Conservation (phyloP, 768 basidiomycete genomes). For the Clavulina sp. region DNA sequence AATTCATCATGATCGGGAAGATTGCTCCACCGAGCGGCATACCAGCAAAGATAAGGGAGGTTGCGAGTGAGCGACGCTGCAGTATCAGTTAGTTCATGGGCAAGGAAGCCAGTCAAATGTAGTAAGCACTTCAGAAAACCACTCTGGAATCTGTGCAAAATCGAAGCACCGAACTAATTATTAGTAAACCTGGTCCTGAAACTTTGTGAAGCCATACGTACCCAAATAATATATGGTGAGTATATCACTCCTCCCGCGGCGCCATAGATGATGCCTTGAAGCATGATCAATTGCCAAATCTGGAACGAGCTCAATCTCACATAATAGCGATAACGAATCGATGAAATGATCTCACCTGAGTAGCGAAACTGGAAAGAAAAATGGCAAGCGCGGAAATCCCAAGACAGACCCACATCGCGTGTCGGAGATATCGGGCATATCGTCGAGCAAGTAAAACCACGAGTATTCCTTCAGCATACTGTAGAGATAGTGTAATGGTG, state of each 20-base stretch:
- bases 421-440: neutral
- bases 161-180: neutral
- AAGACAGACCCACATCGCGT: neutral
- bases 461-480: neutral
- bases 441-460: neutral
- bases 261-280: slow-evolving; percentile 5
- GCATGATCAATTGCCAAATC: slow-evolving; percentile 5
- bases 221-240: slow-evolving; percentile 2
- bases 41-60: slow-evolving; percentile 1
- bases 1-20: neutral
- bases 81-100: neutral
- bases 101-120: too few relatives aligned
- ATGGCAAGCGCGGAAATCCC: neutral
- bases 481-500: neutral
- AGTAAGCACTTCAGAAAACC: slow-evolving; percentile 2
- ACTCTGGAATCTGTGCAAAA: neutral
- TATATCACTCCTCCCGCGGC: neutral
- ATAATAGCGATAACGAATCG: neutral
- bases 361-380: slow-evolving; percentile 3
- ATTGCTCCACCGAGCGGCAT: neutral
- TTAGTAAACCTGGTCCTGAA: neutral
- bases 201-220: neutral
- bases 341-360: neutral
- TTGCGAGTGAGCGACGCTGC: neutral
- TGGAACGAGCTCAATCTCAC: neutral